These are phyloP conservation scores for Bipolaris bicolor DNA, from an alignment of 2,329 filamentous ascomycete genomes.

Conservation along the genomic window DNA sequence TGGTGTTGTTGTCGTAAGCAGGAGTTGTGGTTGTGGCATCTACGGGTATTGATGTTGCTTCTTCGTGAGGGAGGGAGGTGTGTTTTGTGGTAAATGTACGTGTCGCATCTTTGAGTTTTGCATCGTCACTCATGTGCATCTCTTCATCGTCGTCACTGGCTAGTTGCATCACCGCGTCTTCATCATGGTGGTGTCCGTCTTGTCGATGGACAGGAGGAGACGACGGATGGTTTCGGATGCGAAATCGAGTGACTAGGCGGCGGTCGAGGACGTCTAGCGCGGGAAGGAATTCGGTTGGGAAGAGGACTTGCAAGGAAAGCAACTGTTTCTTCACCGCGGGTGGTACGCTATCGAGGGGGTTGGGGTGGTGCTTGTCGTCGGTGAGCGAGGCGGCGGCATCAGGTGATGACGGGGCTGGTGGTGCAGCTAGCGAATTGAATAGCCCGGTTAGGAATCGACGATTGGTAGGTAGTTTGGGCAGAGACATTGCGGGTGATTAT, in stretches of 20 bases:
- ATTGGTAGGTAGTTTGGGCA: constrained; percentile 26
- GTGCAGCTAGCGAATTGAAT: constrained; percentile 32
- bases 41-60: neutral
- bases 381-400: constrained; percentile 25
- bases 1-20: neutral
- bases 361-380: constrained; percentile 25
- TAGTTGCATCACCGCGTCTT: neutral
- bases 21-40: neutral
- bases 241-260: constrained; percentile 66
- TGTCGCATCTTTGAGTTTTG: neutral
- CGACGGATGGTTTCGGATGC: constrained; percentile 10
- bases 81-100: neutral
- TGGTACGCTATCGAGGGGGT: constrained; percentile 49
- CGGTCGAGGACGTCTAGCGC: constrained; percentile 89
- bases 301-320: constrained; percentile 83
- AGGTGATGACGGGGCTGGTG: neutral
- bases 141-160: neutral
- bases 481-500: constrained; percentile 18
- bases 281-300: constrained; percentile 79
- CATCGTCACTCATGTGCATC: neutral
- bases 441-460: constrained; percentile 46
- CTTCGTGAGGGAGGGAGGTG: neutral
- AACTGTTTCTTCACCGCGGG: constrained; percentile 57
- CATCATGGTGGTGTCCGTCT: neutral
- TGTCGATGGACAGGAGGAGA: neutral